Evolutionary conservation across 176 grass and related monocot genomes (phyloP).

Genomic region (Microstegium vimineum): DNA sequence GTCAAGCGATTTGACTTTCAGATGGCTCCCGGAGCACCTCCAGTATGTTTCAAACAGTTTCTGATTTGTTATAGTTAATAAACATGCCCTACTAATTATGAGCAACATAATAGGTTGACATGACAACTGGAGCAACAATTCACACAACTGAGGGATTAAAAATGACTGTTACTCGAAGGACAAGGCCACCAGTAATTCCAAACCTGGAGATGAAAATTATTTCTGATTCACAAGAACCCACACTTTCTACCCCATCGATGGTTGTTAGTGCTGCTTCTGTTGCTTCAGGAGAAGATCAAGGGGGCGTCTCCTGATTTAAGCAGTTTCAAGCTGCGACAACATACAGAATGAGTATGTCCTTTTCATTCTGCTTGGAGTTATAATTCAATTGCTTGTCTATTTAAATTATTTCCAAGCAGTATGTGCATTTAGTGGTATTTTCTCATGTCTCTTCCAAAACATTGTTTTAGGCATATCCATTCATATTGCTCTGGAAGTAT

Average conservation of each 20-base stretch:
- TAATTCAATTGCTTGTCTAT: background rate
- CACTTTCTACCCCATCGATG: conserved; percentile 26
- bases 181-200: conserved; percentile 67
- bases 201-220: conserved; percentile 69
- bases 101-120: conserved; percentile 61
- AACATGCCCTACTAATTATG: background rate
- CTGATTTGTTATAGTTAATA: conserved; percentile 8
- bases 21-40: conserved; percentile 73
- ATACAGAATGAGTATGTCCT: conserved; percentile 32
- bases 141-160: conserved; percentile 86
- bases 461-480: background rate
- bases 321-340: background rate
- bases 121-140: conserved; percentile 96
- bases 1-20: conserved; percentile 92
- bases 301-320: conserved; percentile 53
- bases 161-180: conserved; percentile 86
- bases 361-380: background rate
- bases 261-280: conserved; percentile 21
- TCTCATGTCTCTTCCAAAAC: background rate
- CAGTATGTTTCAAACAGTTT: conserved; percentile 51
- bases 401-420: background rate
- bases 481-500: background rate
- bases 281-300: conserved; percentile 58
- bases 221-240: conserved; percentile 38
- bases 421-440: background rate